Percentiles rank a stretch among this genome's conserved stretches.
These are phyloP conservation scores for Bryoglossum gracile DNA, from an alignment of 495 filamentous ascomycete genomes.

Conservation along the genomic window DNA sequence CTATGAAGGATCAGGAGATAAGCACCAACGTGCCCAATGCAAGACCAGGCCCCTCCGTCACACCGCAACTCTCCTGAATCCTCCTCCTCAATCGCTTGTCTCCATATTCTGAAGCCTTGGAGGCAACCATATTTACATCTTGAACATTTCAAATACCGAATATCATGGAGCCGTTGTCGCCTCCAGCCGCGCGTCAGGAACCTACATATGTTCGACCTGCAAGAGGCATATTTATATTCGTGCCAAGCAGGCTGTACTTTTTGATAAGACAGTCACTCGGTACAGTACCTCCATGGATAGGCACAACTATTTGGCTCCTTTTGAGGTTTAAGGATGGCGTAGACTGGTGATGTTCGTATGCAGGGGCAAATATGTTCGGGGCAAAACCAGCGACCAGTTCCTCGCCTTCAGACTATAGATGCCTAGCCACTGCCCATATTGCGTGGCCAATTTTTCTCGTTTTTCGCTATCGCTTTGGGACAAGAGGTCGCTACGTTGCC, in stretches of 20 bases:
- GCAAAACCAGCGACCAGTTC: not conserved
- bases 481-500: slow-evolving; percentile 19
- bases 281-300: no score
- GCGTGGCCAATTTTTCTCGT: no score
- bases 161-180: slow-evolving; percentile 6
- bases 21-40: slow-evolving; percentile 1
- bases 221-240: not conserved
- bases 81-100: slow-evolving; percentile 1
- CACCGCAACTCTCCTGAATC: slow-evolving; percentile 6
- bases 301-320: no score
- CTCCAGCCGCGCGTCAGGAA: slow-evolving; percentile 22
- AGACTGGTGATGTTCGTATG: no score
- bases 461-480: no score
- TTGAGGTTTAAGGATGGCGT: not conserved
- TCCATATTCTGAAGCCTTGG: slow-evolving; percentile 18
- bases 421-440: no score
- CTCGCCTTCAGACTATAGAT: not conserved
- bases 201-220: not conserved
- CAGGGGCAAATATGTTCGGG: slow-evolving; percentile 8
- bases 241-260: slow-evolving; percentile 22
- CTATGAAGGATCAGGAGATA: not conserved
- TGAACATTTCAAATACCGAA: no score
- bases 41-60: slow-evolving; percentile 6
- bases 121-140: slow-evolving; percentile 9
- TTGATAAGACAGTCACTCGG: slow-evolving; percentile 1